Evolutionary conservation across 352 stramenopile genomes (phyloP).

Genomic region (Saprolegnia diclina): DNA sequence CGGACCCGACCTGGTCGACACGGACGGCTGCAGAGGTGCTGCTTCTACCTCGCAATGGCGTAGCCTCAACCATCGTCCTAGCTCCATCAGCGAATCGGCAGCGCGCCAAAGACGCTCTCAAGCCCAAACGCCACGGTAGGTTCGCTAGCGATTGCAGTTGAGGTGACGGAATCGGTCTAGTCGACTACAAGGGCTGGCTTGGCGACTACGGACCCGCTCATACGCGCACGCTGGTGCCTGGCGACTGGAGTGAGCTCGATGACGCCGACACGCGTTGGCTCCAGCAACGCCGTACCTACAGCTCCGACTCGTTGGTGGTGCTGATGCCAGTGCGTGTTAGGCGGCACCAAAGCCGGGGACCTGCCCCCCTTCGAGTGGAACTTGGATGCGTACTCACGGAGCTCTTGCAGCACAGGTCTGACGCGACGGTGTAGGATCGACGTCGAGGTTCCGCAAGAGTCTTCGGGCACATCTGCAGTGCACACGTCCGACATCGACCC

Average conservation of each 20-base stretch:
- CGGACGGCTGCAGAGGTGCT: neutral
- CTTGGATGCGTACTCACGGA: constrained; percentile 44
- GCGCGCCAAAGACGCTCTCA: constrained; percentile 30
- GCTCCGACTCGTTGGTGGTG: constrained; percentile 1
- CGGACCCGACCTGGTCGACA: constrained; percentile 16
- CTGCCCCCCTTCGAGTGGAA: constrained; percentile 50
- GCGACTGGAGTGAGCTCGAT: constrained; percentile 38
- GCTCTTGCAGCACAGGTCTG: neutral
- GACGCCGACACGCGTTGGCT: constrained; percentile 23
- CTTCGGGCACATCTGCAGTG: constrained; percentile 4
- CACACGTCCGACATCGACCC: neutral
- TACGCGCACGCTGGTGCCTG: constrained; percentile 58
- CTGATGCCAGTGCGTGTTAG: constrained; percentile 17
- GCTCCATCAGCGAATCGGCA: constrained; percentile 49
- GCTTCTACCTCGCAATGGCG: neutral
- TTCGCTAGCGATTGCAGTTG: neutral
- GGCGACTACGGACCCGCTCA: constrained; percentile 67
- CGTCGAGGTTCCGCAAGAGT: neutral
- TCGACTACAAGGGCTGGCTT: constrained; percentile 69
- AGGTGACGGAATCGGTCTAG: neutral
- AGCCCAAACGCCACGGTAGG: constrained; percentile 25
- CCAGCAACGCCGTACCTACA: neutral
- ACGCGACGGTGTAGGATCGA: neutral
- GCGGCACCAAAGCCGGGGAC: constrained; percentile 22
- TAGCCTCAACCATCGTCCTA: constrained; percentile 10